Base-by-base conservation (phyloP, 345 rosid species). In the Linum tenue region DNA sequence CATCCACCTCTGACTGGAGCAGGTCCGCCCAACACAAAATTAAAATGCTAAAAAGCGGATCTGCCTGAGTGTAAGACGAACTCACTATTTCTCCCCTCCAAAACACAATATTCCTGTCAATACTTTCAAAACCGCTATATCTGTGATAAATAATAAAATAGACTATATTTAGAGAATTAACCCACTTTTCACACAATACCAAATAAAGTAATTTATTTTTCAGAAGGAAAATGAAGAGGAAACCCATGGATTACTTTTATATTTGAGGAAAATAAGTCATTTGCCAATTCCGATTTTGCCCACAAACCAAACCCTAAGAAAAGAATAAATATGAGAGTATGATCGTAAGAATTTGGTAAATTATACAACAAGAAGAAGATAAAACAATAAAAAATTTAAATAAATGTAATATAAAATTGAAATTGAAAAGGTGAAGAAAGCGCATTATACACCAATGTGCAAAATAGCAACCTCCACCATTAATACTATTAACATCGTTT, bases 401-500 rank as follows among this genome's bases (percentile, higher is more conserved):
- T 5, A 55, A 55, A 11, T 55, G 16, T 55, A 5, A 6, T 55
- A 59, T 59, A 10, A 59, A 17, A 17, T 22, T 36, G 40, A 11
- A 64, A 72, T 56, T 22, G 67, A 31, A 36, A 62, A 62, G 55
- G 15, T 10, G 6, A 65, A 17, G 31, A 63, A 70, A 55, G 76
- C 62, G 62, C 64, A 78, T 44, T 70, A 74, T 74, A 77, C 84
- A 70, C 56, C 56, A 0, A 0, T n/a, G 71, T 65, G 73, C 64
- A 77, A 11, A 39, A 58, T 82, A 77, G 80, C 60, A 73, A 36
- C 39, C 6, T 40, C 65, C 82, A 70, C 77, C 72, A 80, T 78
- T 76, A 83, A 72, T 76, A 78, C 66, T 76, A 80, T 74, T 83
- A 76, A 74, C 82, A 67, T 71, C 76, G 82, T 76, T 82, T 80